A percentile compares a stretch with the other conserved stretches of the same genome.
Conservation (phyloP, 345 rosid species). For the Brassica rapa region DNA sequence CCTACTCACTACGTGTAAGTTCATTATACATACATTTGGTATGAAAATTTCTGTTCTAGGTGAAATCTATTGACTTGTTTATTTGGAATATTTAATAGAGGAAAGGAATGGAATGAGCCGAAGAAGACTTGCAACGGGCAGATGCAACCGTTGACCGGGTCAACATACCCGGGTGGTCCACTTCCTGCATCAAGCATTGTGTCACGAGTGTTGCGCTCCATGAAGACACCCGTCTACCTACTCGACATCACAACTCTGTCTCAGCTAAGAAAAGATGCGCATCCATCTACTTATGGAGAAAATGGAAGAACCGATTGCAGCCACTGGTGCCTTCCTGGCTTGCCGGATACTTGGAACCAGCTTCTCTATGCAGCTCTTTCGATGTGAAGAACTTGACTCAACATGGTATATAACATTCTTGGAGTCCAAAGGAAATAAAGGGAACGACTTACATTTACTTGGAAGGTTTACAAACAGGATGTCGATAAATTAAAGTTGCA, state of each 20-base stretch:
- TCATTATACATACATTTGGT: background rate
- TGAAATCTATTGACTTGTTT: background rate
- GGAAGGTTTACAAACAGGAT: background rate
- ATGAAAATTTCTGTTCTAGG: background rate
- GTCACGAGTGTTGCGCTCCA: conserved; percentile 55
- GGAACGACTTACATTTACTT: conserved; percentile 7
- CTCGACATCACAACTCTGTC: conserved; percentile 86
- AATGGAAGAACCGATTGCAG: conserved; percentile 74
- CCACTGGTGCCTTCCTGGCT: conserved; percentile 96
- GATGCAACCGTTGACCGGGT: conserved; percentile 63
- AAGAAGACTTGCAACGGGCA: conserved; percentile 63
- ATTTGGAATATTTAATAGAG: conserved; percentile 44
- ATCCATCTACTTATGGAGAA: conserved; percentile 66
- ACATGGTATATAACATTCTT: conserved; percentile 23
- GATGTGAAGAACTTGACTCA: conserved; percentile 44
- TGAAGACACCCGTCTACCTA: conserved; percentile 65
- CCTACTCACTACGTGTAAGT: conserved; percentile 90
- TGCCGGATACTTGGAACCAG: conserved; percentile 97
- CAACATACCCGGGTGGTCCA: conserved; percentile 69
- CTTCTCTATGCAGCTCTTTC: conserved; percentile 79
- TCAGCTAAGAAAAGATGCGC: conserved; percentile 89
- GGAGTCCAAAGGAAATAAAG: background rate
- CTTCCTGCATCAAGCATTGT: conserved; percentile 66
- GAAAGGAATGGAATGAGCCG: conserved; percentile 78
- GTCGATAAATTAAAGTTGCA: background rate